phyloP scores from a whole-genome alignment of 2,329 filamentous ascomycete species.

The Pezicula carpinea region DNA sequence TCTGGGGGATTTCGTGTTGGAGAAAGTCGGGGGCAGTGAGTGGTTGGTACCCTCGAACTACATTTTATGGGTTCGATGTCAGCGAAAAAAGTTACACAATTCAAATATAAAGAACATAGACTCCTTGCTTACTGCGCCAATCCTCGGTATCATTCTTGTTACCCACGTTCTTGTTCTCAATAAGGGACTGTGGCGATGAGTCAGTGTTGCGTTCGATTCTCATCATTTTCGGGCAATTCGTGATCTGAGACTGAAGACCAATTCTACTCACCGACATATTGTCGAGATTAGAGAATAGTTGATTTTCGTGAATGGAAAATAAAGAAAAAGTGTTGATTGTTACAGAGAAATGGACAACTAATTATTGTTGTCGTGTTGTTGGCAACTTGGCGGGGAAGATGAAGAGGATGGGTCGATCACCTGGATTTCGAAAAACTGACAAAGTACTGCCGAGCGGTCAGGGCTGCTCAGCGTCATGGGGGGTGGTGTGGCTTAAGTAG shows the following conservation, averaged over 20 bases:
- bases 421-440: background rate
- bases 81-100: too few species aligned
- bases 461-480: too few species aligned
- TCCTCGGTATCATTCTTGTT: slow-evolving; percentile 72
- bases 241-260: background rate
- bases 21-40: slow-evolving; percentile 90
- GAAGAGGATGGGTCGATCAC: too few species aligned
- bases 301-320: background rate
- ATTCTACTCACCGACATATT: slow-evolving; percentile 17
- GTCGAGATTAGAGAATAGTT: background rate
- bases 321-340: background rate
- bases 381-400: background rate
- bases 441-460: too few species aligned
- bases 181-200: slow-evolving; percentile 46
- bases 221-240: background rate
- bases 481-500: too few species aligned
- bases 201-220: slow-evolving; percentile 8
- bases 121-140: slow-evolving; percentile 65
- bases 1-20: slow-evolving; percentile 79
- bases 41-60: slow-evolving; percentile 86
- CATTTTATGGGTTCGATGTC: slow-evolving; percentile 24
- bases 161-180: slow-evolving; percentile 74
- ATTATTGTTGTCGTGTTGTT: background rate
- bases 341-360: background rate
- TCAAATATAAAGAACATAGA: slow-evolving; percentile 7